phyloP scores from a whole-genome alignment of 345 rosid species.

The Bretschneidera sinensis region DNA sequence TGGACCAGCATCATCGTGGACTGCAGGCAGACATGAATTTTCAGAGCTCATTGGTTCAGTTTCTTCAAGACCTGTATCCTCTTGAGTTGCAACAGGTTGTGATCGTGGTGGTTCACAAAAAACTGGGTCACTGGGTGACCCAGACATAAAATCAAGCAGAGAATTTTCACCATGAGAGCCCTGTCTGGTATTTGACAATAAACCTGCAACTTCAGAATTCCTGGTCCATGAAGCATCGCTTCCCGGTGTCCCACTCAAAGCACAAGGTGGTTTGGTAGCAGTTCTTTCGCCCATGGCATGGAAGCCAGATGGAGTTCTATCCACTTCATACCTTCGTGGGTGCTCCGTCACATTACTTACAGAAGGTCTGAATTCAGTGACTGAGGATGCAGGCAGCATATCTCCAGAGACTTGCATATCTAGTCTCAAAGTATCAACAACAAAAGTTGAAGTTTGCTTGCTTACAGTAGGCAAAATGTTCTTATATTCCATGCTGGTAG shows the following conservation, averaged over 20 bases:
- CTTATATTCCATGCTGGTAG: conserved; percentile 18
- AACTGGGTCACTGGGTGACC: conserved; percentile 21
- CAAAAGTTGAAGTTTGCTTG: conserved; percentile 22
- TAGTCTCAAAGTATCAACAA: conserved; percentile 21
- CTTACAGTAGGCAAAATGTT: conserved; percentile 17
- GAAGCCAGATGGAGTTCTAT: conserved; percentile 12
- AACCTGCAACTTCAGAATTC: conserved; percentile 25
- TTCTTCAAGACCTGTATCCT: conserved; percentile 15
- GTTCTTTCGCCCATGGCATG: conserved; percentile 17
- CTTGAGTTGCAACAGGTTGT: conserved; percentile 26
- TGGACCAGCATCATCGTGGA: conserved; percentile 11
- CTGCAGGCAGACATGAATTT: conserved; percentile 4
- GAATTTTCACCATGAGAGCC: conserved; percentile 20
- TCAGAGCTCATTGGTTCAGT: conserved; percentile 3
- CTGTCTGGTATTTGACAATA: conserved; percentile 10
- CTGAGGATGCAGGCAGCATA: conserved; percentile 19
- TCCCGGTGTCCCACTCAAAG: conserved; percentile 22
- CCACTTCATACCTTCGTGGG: conserved; percentile 15
- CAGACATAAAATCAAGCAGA: conserved; percentile 23
- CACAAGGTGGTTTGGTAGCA: conserved; percentile 11
- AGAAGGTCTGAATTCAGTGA: conserved; percentile 19
- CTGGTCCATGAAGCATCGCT: conserved; percentile 13
- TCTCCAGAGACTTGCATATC: conserved; percentile 19
- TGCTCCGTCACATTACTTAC: conserved; percentile 20
- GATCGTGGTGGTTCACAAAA: conserved; percentile 13